A percentile compares a stretch with the other conserved stretches of the same genome.
phyloP scores from a whole-genome alignment of 164 flowering plant genomes.

The Malania oleifera region DNA sequence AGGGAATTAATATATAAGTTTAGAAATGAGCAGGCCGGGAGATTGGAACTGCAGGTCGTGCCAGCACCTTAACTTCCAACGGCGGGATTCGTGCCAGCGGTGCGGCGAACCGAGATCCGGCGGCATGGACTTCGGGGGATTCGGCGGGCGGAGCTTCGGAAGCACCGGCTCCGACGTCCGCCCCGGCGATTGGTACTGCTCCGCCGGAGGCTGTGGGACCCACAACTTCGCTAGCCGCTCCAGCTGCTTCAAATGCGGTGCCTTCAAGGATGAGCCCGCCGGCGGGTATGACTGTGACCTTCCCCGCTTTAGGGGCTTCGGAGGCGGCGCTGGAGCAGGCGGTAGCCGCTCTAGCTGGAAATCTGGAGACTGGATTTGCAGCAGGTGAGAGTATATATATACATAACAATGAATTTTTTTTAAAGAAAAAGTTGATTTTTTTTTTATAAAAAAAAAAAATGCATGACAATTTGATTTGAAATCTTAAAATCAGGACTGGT shows the following conservation, averaged over 20 bases:
- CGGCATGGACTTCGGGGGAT: conserved; percentile 40
- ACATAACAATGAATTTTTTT: too few relatives aligned
- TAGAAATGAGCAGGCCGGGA: conserved; percentile 88
- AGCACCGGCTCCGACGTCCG: conserved; percentile 78
- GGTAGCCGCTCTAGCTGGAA: conserved; percentile 71
- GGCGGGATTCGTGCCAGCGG: conserved; percentile 73
- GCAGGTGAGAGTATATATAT: too few relatives aligned
- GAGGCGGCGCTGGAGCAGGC: conserved; percentile 32
- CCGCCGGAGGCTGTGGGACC: conserved; percentile 70
- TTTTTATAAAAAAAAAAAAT: too few relatives aligned
- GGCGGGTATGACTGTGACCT: conserved; percentile 29
- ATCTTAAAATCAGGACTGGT: too few relatives aligned
- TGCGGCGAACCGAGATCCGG: conserved; percentile 55
- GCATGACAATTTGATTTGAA: too few relatives aligned
- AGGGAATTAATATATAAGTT: too few relatives aligned
- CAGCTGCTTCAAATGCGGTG: conserved; percentile 97
- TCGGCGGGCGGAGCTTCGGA: conserved; percentile 47
- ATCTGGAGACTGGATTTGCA: conserved; percentile 98
- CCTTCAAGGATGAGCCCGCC: conserved; percentile 62
- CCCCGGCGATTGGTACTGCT: conserved; percentile 99
- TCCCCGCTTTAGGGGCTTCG: conserved; percentile 35
- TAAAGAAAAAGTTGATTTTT: too few relatives aligned
- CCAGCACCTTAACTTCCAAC: conserved; percentile 82
- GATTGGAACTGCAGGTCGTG: conserved; percentile 93
- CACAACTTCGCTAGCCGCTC: conserved; percentile 98